Evolutionary conservation across 2,329 filamentous ascomycete species (phyloP).

Genomic region (Endothia cerciana): DNA sequence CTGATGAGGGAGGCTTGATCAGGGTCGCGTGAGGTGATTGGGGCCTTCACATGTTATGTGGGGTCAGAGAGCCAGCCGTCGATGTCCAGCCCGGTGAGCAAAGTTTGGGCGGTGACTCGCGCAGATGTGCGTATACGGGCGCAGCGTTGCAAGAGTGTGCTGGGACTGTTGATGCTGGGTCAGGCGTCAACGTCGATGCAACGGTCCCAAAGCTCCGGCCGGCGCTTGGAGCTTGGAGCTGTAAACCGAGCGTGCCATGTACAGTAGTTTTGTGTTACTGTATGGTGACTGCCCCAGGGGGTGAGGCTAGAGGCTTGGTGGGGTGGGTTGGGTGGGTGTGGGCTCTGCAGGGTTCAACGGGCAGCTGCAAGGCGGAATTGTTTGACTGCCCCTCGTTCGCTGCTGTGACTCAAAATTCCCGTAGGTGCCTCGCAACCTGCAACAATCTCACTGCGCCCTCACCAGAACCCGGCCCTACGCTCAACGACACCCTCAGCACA

Average conservation of each 20-base stretch:
- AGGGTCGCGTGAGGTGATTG: constrained; percentile 13
- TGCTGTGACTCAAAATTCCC: constrained; percentile 26
- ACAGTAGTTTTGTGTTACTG: too few species aligned
- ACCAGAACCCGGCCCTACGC: background rate
- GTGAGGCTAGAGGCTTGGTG: constrained; percentile 8
- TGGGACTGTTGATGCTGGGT: background rate
- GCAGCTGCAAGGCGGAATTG: constrained; percentile 9
- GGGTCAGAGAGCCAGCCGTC: background rate
- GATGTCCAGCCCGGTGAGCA: background rate
- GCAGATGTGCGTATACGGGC: background rate
- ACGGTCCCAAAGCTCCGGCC: background rate
- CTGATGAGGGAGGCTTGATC: constrained; percentile 38
- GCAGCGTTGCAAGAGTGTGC: background rate
- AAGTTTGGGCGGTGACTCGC: background rate
- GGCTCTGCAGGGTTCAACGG: constrained; percentile 10
- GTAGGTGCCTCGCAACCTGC: constrained; percentile 2
- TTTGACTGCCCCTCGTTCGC: constrained; percentile 20
- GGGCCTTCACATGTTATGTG: constrained; percentile 28
- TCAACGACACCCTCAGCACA: constrained; percentile 36
- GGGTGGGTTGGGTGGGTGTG: background rate
- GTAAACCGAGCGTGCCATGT: background rate
- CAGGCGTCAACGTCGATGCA: constrained; percentile 8
- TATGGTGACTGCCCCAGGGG: background rate
- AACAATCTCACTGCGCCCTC: background rate
- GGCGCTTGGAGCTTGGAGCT: too few species aligned